Percentiles rank a stretch among this genome's conserved stretches.
phyloP scores from a whole-genome alignment of 352 stramenopile genomes.

The Phytopythium sindhum region DNA sequence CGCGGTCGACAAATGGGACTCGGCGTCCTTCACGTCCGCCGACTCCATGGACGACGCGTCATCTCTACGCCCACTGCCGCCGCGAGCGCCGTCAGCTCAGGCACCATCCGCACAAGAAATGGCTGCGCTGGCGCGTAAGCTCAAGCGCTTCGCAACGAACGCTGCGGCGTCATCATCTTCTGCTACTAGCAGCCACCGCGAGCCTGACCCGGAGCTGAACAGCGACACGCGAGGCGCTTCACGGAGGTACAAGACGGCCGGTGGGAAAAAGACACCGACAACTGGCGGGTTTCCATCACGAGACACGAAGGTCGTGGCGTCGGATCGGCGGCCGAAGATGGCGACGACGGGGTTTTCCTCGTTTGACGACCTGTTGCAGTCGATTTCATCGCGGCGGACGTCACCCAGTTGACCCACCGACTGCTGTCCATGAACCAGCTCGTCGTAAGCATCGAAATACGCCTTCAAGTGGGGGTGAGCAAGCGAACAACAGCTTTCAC shows the following conservation, averaged over 20 bases:
- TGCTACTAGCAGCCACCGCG: constrained; percentile 9
- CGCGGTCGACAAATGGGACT: constrained; percentile 35
- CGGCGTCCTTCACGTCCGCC: constrained; percentile 27
- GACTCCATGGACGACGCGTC: constrained; percentile 27
- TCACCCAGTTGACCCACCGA: background rate
- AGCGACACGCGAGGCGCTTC: background rate
- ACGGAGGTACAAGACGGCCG: background rate
- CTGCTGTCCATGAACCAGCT: background rate
- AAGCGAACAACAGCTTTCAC: background rate
- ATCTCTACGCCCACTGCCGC: constrained; percentile 10
- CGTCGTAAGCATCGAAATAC: background rate
- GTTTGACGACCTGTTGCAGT: constrained; percentile 27
- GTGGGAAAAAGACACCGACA: background rate
- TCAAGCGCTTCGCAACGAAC: constrained; percentile 21
- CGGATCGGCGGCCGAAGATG: background rate
- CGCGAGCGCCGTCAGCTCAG: constrained; percentile 10
- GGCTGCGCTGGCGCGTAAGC: constrained; percentile 31
- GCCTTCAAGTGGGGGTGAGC: background rate
- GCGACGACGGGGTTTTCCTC: constrained; percentile 7
- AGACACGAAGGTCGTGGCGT: background rate
- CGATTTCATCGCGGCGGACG: background rate
- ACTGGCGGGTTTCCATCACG: background rate
- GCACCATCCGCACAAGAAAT: constrained; percentile 36
- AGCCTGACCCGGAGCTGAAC: constrained; percentile 24
- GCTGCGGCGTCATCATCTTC: constrained; percentile 11